These are phyloP conservation scores for Eimeria maxima DNA, from an alignment of 169 alveolate species.

Conservation along the genomic window DNA sequence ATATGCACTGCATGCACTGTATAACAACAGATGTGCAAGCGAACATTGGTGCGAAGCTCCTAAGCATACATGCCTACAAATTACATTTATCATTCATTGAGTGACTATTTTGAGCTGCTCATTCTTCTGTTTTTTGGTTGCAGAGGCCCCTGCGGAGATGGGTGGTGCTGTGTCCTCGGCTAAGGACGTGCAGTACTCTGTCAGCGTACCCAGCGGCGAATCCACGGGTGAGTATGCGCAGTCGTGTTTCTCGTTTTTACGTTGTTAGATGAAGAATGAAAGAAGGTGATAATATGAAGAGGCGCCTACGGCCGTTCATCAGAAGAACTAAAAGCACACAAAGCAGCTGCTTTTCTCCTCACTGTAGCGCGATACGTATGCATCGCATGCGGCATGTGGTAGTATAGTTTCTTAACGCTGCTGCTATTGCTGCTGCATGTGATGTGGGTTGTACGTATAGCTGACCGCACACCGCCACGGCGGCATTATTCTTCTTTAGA, in stretches of 20 bases:
- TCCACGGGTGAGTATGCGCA: slow-evolving; percentile 10
- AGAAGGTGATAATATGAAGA: too few relatives aligned
- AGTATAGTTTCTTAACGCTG: neutral
- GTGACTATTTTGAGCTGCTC: too few relatives aligned
- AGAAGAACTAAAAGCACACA: too few relatives aligned
- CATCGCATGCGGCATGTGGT: neutral
- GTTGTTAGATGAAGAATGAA: neutral
- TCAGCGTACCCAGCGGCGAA: slow-evolving; percentile 45
- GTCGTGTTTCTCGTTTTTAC: neutral
- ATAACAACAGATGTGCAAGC: neutral
- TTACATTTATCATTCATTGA: neutral
- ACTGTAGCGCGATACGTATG: neutral
- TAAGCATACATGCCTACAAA: neutral
- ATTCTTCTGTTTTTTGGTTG: neutral
- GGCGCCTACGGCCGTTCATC: too few relatives aligned
- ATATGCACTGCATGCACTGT: neutral
- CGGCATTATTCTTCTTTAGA: slow-evolving; percentile 36
- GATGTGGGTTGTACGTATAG: slow-evolving; percentile 42
- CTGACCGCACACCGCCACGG: slow-evolving; percentile 56
- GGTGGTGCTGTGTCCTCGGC: slow-evolving; percentile 23
- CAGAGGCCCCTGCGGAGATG: slow-evolving; percentile 23
- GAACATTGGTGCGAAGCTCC: neutral
- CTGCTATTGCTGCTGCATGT: neutral
- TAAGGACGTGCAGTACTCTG: slow-evolving; percentile 60
- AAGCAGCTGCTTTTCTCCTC: neutral